phyloP scores from a whole-genome alignment of 1,284 basidiomycete species.

The Ustilago xerochloae region DNA sequence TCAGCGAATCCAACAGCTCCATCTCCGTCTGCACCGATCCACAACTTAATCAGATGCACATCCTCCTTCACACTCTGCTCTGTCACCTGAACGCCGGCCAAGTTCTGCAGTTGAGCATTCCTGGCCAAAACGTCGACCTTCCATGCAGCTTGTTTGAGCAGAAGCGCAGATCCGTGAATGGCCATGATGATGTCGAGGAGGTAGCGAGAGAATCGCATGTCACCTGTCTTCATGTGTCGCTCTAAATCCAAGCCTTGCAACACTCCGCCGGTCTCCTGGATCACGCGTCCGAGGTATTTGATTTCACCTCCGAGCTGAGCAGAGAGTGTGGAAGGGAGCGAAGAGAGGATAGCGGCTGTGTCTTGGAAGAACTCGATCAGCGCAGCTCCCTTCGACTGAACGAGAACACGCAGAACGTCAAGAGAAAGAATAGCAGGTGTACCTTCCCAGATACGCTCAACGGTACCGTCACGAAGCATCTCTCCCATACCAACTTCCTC shows the following conservation, averaged over 20 bases:
- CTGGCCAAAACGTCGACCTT: conserved; percentile 3
- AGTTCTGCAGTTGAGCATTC: conserved; percentile 11
- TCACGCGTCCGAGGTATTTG: conserved; percentile 8
- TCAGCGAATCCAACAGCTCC: conserved; percentile 33
- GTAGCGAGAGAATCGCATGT: conserved; percentile 34
- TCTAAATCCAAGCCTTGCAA: conserved; percentile 17
- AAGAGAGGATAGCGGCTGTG: conserved; percentile 44
- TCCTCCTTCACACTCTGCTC: conserved; percentile 21
- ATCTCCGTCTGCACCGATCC: conserved; percentile 27
- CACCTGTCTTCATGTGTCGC: conserved; percentile 23
- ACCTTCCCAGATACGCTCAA: conserved; percentile 85
- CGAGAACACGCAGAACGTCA: conserved; percentile 75
- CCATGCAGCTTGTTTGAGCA: conserved; percentile 51
- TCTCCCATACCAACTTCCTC: conserved; percentile 73
- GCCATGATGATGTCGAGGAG: conserved; percentile 51
- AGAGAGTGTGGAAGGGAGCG: conserved; percentile 3
- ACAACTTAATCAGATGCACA: conserved; percentile 27
- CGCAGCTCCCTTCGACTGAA: conserved; percentile 69
- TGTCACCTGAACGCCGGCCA: conserved; percentile 14
- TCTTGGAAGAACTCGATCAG: conserved; percentile 69
- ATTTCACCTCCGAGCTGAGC: conserved; percentile 6
- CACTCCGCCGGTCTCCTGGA: conserved; percentile 10
- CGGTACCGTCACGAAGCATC: conserved; percentile 76
- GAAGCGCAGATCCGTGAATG: conserved; percentile 25
- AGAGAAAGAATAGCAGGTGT: conserved; percentile 74